These are phyloP conservation scores for Suillus decipiens DNA, from an alignment of 768 basidiomycete species.

Conservation along the genomic window DNA sequence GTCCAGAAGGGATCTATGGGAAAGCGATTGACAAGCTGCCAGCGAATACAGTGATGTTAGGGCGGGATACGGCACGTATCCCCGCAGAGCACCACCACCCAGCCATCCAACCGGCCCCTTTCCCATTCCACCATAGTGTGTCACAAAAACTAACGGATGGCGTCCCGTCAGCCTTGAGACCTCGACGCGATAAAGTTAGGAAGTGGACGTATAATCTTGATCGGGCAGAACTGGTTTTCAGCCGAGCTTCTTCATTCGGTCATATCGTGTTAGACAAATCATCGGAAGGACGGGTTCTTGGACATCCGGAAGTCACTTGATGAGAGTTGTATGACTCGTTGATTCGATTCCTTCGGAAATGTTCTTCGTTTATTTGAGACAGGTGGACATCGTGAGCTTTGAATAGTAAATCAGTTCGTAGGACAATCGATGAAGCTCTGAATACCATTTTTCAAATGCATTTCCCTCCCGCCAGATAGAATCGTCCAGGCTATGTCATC, in stretches of 20 bases:
- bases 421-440: background rate
- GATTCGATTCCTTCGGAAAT: background rate
- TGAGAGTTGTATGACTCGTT: background rate
- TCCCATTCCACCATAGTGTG: background rate
- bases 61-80: conserved; percentile 8
- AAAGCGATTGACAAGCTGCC: conserved; percentile 7
- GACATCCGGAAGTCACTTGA: conserved; percentile 1
- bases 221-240: conserved; percentile 1
- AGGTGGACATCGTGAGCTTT: background rate
- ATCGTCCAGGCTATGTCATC: background rate
- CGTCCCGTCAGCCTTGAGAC: conserved; percentile 3
- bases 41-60: conserved; percentile 1
- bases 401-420: background rate
- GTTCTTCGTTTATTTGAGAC: background rate
- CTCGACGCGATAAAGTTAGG: conserved; percentile 1
- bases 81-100: background rate
- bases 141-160: conserved; percentile 4
- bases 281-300: conserved; percentile 3
- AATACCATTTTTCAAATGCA: background rate
- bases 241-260: conserved; percentile 6
- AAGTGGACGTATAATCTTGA: too few species aligned
- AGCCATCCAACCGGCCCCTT: background rate
- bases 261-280: background rate
- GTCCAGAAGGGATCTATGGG: conserved; percentile 3
- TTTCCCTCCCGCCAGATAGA: background rate